phyloP scores from a whole-genome alignment of 768 basidiomycete species.

The Macrocybe gigantea region DNA sequence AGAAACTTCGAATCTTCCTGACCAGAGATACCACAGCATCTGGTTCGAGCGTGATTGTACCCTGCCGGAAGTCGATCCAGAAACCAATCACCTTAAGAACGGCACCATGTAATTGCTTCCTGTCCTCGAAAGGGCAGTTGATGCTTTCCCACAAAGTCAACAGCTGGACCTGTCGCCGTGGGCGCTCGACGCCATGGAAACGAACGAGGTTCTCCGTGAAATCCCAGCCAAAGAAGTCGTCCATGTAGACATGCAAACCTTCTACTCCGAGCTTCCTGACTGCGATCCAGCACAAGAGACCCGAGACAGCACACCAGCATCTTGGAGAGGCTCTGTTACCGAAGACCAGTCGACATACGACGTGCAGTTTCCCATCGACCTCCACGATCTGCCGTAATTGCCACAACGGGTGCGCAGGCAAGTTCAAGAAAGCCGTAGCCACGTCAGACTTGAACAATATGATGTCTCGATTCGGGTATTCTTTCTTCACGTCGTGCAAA shows the following conservation, averaged over 20 bases:
- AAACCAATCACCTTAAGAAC: conserved; percentile 32
- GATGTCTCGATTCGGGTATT: background rate
- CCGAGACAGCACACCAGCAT: background rate
- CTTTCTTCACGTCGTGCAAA: background rate
- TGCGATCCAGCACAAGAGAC: conserved; percentile 31
- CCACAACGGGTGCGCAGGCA: conserved; percentile 32
- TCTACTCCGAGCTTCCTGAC: conserved; percentile 9
- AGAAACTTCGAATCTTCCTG: background rate
- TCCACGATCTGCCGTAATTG: conserved; percentile 18
- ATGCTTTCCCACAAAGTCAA: conserved; percentile 33
- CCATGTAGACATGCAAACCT: conserved; percentile 22
- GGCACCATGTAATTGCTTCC: conserved; percentile 31
- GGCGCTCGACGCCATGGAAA: conserved; percentile 23
- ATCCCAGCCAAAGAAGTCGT: conserved; percentile 24
- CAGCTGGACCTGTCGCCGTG: conserved; percentile 22
- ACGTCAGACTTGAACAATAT: conserved; percentile 33
- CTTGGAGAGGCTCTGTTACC: background rate
- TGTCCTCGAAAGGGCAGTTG: conserved; percentile 28
- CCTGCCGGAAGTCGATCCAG: conserved; percentile 17
- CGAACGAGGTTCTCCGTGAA: conserved; percentile 7
- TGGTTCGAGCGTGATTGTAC: conserved; percentile 3
- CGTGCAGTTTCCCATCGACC: background rate
- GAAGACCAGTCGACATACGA: background rate
- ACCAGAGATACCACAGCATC: conserved; percentile 12
- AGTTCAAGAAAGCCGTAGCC: conserved; percentile 22